Evolutionary conservation across 179 eudicot species (phyloP), one percentile per base, ranked within the genome.

Genomic region (Dionaea muscipula): DNA sequence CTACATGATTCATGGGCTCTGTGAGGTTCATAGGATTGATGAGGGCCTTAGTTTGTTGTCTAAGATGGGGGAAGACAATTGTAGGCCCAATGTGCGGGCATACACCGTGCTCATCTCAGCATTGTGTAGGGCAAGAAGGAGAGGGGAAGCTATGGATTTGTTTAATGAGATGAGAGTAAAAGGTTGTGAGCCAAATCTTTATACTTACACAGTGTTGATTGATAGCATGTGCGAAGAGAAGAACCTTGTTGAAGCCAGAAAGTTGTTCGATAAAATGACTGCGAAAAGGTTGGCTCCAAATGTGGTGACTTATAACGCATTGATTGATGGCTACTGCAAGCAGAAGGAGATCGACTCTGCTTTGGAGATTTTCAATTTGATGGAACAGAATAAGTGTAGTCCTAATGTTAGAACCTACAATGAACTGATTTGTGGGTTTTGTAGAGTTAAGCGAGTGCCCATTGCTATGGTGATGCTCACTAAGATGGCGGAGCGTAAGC

Each of bases 271-370:
- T 26, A 45, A 39, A 12, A 73, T 81, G 73, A 56, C 50, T 7
- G 75, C 59, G 22, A 75, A 68, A 53, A 56, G 68, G 25, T 69
- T 81, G 56, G 61, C 56, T 59, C 81, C 79, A 18, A 71, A 53
- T 47, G 74, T 71, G 24, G 77, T 71, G 54, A 78, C 87, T 2
- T 81, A 72, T 61, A 81, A 81, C 61, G 81, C 77, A 47, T 64
- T 81, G 74, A 75, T 81, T 41, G 66, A 72, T 65, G 86, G 86
- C 36, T 78, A 78, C 41, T 72, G 86, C 66, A 77, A 72, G 58
- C 68, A 65, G 63, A 83, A 77, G 33, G 62, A 63, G 67, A 26
- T 71, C 37, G 87, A 81, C 53, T 53, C 62, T 70, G 87, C 81
- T 23, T 62, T 78, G 7, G 70, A 66, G 24, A 39, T 81, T 44